Evolutionary conservation across 495 filamentous ascomycete genomes (phyloP), one percentile per base, ranked within the genome.

Genomic region (Jackrogersella multiformis): DNA sequence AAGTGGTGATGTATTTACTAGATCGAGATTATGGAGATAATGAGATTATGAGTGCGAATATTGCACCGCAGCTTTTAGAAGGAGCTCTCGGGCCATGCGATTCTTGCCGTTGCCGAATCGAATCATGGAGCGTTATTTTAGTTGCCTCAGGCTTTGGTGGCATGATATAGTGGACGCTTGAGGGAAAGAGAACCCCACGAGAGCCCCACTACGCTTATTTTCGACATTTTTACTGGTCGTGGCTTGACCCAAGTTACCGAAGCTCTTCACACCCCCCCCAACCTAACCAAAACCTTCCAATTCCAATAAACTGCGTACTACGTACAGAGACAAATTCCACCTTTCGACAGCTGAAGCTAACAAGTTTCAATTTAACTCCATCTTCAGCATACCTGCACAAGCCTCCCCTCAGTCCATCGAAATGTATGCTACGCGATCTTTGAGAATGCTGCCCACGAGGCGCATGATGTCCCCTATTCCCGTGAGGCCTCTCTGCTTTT

Each of bases 381-480:
- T 13, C 16, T 6, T 21, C n/a, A 16, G 30, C n/a, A n/a, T n/a
- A n/a, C 56, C 54, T 53, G 41, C 21, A 48, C 2, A 49, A 71
- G 73, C 63, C 63, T 70, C 65, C 66, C 34, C 66, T 64, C 65
- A 63, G 70, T 59, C 55, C 56, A 56, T 63, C 81, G 81, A 73
- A 28, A 93, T 95, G 91, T 88, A 87, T 77, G 83, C 90, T 64
- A 90, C 90, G 71, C 74, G 78, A 69, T 71, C 80, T 74, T 71
- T 85, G 67, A 78, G 80, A 64, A 81, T 80, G 78, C 83, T 87
- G 75, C 81, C 85, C 45, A 86, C 87, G 26, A 73, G 82, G 76
- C 84, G 86, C 72, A 85, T 91, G 84, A 89, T 89, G 84, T 84
- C 82, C 78, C 87, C 92, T 73, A 76, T 93, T 76, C 94, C 94